Conservation (phyloP, 345 rosid species). For the Populus pruinosa region DNA sequence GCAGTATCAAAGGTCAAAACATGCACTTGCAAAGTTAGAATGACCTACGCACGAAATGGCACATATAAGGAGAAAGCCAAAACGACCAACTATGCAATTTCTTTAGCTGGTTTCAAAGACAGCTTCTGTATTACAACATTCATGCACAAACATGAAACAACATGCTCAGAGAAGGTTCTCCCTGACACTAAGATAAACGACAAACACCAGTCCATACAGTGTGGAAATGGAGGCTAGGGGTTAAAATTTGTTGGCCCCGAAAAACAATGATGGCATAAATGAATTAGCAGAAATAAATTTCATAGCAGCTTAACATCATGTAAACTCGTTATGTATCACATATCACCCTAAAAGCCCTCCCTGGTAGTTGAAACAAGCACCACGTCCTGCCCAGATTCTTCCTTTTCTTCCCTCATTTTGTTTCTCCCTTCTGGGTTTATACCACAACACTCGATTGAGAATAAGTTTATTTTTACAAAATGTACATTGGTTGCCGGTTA, state of each 20-base stretch:
- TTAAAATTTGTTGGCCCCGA: background rate
- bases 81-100: background rate
- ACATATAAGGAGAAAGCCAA: background rate
- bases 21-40: background rate
- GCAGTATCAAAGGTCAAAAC: background rate
- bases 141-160: background rate
- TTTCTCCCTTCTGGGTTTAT: background rate
- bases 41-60: background rate
- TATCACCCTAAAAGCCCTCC: background rate
- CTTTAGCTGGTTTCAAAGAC: background rate
- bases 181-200: background rate
- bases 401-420: background rate
- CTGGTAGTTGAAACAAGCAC: background rate
- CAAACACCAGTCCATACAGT: background rate
- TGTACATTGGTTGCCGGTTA: background rate
- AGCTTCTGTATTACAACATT: background rate
- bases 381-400: background rate
- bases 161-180: background rate
- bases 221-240: background rate
- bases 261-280: background rate
- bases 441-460: background rate
- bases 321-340: background rate
- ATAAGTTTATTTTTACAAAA: background rate
- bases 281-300: background rate
- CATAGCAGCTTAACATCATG: background rate